Evolutionary conservation across 257 asterid genomes (phyloP).

Genomic region (Striga asiatica): DNA sequence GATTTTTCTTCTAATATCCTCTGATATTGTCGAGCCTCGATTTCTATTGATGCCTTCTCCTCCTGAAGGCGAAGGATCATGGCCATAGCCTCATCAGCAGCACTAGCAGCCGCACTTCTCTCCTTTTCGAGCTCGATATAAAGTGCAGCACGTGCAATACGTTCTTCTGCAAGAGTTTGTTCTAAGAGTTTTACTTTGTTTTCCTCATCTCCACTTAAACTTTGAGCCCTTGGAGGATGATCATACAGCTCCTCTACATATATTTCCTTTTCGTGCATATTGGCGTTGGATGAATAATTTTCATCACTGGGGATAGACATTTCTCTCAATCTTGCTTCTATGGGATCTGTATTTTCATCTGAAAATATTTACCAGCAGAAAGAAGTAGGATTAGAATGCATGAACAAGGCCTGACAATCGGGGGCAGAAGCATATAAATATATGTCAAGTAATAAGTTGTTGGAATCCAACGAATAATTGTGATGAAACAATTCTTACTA

Average conservation of each 20-base stretch:
- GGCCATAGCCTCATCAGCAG: conserved; percentile 99
- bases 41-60: conserved; percentile 74
- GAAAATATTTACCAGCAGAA: conserved; percentile 10
- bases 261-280: conserved; percentile 19
- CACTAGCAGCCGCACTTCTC: conserved; percentile 81
- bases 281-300: conserved; percentile 21
- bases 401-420: neutral
- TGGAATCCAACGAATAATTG: neutral
- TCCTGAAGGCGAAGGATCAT: conserved; percentile 93
- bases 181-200: conserved; percentile 34
- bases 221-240: conserved; percentile 10
- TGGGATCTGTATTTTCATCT: conserved; percentile 33
- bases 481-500: too few species aligned
- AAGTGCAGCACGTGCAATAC: conserved; percentile 35
- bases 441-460: neutral
- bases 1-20: conserved; percentile 78
- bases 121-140: conserved; percentile 81
- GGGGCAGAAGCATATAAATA: neutral
- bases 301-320: conserved; percentile 20
- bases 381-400: conserved; percentile 14
- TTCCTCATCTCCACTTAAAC: conserved; percentile 29
- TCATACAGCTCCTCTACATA: conserved; percentile 16
- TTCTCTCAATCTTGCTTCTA: conserved; percentile 20
- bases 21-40: conserved; percentile 86
- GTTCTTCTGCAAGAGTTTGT: conserved; percentile 51